Base-by-base conservation (phyloP, 139 green algal species). In the Micromonas pusilla region DNA sequence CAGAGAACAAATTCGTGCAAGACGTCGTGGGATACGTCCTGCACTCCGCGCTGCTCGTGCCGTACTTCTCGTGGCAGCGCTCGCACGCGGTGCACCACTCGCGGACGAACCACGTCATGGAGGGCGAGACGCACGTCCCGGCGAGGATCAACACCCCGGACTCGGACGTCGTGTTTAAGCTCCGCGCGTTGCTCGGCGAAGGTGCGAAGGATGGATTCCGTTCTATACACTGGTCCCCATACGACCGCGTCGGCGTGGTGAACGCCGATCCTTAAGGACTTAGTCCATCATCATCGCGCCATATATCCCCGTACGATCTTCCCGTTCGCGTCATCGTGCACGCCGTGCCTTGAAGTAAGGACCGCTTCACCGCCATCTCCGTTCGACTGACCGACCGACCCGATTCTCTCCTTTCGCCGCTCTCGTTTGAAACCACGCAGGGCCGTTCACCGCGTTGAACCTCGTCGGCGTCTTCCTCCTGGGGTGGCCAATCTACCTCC, bases 61-160 rank as follows among this genome's bases (percentile, higher is more conserved):
- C 80, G 37, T 85, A 85, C 64, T 85, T 85, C 36, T 85, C 80
- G 34, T 85, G 80, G 80, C 80, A 85, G 70, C 77, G 80, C 30
- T 72, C 32, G 4, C 80, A 85, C 76, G 80, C 80, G 63, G 70
- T 85, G 33, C 80, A 85, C 76, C 80, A 85, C 76, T 74, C 80
- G 71, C 60, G 76, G 21, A 85, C 80, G 60, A 85, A 85, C 53
- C 80, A 85, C 80, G 52, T 85, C 1, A 45, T 52, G 66, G 80
- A 85, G 70, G 80, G 80, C 30, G 80, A 85, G 70, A 85, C 80
- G 32, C 80, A 85, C 76, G 80, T 85, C 1, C 80, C 80, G 36
- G 68, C 68, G 68, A 34, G 26, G 19, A 31, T 75, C 34, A 39
- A 39, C 1, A 75, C 37, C 26, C 34, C 52, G 21, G 68, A 75